Base-by-base conservation (phyloP, 257 asterid species). In the Marsdenia floribunda region DNA sequence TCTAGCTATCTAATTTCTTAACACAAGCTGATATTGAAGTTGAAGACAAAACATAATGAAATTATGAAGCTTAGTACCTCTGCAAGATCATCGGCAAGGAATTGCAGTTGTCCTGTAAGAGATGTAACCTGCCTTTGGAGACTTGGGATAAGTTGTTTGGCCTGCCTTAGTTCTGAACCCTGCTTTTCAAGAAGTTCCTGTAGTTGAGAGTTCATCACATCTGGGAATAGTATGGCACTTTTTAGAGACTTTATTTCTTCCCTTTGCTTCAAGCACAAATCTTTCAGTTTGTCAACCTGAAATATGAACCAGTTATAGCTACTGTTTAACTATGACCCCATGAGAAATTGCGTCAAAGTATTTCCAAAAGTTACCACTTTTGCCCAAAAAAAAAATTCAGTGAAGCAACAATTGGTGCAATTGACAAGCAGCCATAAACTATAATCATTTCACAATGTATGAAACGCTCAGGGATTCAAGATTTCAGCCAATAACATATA, bases 281-380 rank as follows among this genome's bases (percentile, higher is more conserved):
- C 99, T 74, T 94, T 94, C 88, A 94, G 75, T 84, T 92, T 94
- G 68, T 94, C 99, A 76, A 88, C 99, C 99, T 94, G 79, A 10
- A 15, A 33, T 38, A 49, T 26, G 14, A 67, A 44, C 64, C 66
- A 49, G 38, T 24, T 22, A 66, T 2, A 21, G 53, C 76, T 14
- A 60, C 13, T 13, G 29, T 67, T 33, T 58, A 69, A 47, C 54
- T 26, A 24, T 6, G 64, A 19, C 6, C 14, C 21, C 50, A 21
- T 10, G 42, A 49, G n/a, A 5, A 46, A 65, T 24, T 64, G 14
- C 14, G 47, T 35, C 68, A 29, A 61, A 15, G 68, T 26, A 61
- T 29, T 14, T 5, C 47, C 24, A 2, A 29, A 11, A 40, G n/a
- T 52, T 5, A 52, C 5, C 4, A 52, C 3, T 52, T 29, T 52